Base-by-base conservation (phyloP, 164 flowering plant genomes). In the Vitis amurensis region DNA sequence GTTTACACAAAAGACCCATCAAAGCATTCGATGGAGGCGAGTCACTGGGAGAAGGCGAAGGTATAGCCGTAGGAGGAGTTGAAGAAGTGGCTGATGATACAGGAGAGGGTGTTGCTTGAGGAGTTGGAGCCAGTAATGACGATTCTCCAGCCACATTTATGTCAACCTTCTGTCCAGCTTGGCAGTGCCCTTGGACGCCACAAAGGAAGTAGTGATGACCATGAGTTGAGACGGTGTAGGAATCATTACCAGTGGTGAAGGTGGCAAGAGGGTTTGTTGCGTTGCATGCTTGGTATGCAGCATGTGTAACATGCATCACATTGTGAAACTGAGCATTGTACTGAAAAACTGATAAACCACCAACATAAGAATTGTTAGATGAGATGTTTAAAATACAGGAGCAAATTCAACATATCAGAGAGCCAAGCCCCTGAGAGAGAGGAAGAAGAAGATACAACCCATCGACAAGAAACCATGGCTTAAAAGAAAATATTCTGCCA, bases 161-260 rank as follows among this genome's bases (percentile, higher is more conserved):
- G 71, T 81, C 86, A 14, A 83, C 78, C 68, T 83, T 83, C 75
- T 79, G 82, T 4, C 86, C 86, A 9, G 78, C 74, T 14, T 70
- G 79, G 77, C 86, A 83, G 67, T 83, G 86, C 9, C 81, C 82
- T 2, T 84, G 84, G 55, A 79, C 72, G 9, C 84, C 82, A 17
- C 86, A 81, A 59, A 81, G 9, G 64, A 72, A 83, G 71, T 13
- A 83, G 48, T 74, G 79, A 69, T 83, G 86, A 52, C 83, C 82
- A 1, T 60, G 63, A 4, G 55, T 64, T 4, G 37, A 75, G 64
- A 83, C 64, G 29, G 47, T 74, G 73, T 77, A 66, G 59, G 82
- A 66, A 77, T 83, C 86, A 12, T 79, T 81, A n/a, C 86, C 84
- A 11, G 81, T 60, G 61, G 76, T 68, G 71, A 27, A 81, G 17